These are phyloP conservation scores for Cadophora malorum DNA, from an alignment of 2,329 filamentous ascomycete species.

Conservation along the genomic window DNA sequence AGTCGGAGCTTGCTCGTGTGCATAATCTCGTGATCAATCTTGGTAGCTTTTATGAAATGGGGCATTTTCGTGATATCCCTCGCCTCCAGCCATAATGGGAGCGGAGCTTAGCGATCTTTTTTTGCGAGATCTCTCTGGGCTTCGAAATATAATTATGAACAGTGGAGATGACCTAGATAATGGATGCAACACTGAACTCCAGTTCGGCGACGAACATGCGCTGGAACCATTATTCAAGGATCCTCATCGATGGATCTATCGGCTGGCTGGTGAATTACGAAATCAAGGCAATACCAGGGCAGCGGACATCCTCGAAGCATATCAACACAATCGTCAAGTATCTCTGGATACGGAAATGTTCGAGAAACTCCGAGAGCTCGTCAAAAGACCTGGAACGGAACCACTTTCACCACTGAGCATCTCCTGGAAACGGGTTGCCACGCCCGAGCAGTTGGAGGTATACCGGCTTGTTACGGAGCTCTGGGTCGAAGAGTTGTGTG, in stretches of 20 bases:
- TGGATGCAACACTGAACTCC: not conserved
- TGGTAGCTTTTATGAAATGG: not conserved
- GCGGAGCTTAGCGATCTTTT: not conserved
- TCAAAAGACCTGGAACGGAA: no score
- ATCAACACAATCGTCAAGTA: not conserved
- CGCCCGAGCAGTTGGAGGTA: no score
- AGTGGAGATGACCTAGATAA: not conserved
- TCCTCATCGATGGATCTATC: not conserved
- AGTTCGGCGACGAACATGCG: not conserved
- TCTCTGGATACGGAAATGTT: not conserved
- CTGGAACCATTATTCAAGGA: not conserved
- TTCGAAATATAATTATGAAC: not conserved
- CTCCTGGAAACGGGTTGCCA: no score
- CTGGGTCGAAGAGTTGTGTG: no score
- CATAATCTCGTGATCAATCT: not conserved
- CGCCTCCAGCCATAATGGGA: not conserved
- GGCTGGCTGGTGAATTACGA: not conserved
- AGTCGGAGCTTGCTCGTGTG: not conserved
- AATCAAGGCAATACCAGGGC: not conserved
- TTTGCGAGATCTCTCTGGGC: not conserved
- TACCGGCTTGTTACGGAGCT: no score
- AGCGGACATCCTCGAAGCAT: not conserved
- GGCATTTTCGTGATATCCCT: no score
- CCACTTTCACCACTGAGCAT: no score
- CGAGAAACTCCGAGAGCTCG: no score